Evolutionary conservation across 2,329 filamentous ascomycete genomes (phyloP).

Genomic region (Anisogramma anomala): DNA sequence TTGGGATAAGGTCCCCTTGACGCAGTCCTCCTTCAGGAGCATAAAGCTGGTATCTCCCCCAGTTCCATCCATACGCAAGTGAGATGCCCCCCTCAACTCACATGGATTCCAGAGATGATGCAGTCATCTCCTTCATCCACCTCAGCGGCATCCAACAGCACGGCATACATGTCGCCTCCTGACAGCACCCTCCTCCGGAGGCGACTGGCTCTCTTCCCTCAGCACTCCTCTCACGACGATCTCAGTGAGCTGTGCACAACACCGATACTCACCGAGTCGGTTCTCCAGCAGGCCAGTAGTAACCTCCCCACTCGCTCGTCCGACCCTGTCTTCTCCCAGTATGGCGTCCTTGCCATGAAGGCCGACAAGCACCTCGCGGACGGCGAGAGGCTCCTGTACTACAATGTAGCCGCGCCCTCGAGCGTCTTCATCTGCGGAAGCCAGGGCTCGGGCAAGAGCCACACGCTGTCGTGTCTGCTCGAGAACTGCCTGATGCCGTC

Average conservation of each 20-base stretch:
- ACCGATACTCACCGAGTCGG: not conserved
- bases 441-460: constrained; percentile 53
- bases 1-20: too few relatives aligned
- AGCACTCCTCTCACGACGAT: not conserved
- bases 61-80: too few relatives aligned
- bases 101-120: too few relatives aligned
- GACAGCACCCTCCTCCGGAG: not conserved
- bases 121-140: too few relatives aligned
- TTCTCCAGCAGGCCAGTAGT: not conserved
- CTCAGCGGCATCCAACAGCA: too few relatives aligned
- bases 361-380: not conserved
- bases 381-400: constrained; percentile 24
- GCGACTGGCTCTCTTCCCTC: not conserved
- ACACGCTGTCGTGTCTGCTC: constrained; percentile 43
- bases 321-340: not conserved
- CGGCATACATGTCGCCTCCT: not conserved
- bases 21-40: too few relatives aligned
- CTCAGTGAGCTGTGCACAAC: not conserved
- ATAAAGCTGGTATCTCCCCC: too few relatives aligned
- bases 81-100: too few relatives aligned
- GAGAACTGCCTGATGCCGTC: constrained; percentile 45
- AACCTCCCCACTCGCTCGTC: not conserved
- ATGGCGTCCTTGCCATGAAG: not conserved
- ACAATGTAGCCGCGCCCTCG: constrained; percentile 39
- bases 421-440: constrained; percentile 54